Conservation (phyloP, 495 filamentous ascomycete genomes). For the Bombardia bombarda region DNA sequence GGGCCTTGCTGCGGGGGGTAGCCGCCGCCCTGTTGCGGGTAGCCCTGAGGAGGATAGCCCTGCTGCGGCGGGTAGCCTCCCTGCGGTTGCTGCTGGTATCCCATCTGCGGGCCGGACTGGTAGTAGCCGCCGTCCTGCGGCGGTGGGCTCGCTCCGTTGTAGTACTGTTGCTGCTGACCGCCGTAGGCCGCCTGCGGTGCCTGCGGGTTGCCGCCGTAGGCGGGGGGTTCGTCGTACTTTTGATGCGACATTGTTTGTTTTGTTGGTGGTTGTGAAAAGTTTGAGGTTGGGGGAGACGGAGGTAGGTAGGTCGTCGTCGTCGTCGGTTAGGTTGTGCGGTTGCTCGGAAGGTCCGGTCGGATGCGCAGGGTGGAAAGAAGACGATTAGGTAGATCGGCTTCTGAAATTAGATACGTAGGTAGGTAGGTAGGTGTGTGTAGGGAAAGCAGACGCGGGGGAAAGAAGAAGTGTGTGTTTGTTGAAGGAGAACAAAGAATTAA, state of each 20-base stretch:
- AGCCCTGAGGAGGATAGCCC: conserved; percentile 4
- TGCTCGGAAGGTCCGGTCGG: too few species aligned
- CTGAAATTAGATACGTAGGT: too few species aligned
- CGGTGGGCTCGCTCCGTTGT: neutral
- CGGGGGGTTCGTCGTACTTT: conserved; percentile 36
- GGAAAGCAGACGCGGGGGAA: too few species aligned
- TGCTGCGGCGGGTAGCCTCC: conserved; percentile 13
- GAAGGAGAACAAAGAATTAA: too few species aligned
- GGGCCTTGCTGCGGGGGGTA: conserved; percentile 17
- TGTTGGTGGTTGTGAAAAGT: too few species aligned
- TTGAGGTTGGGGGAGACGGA: too few species aligned
- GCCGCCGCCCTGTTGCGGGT: conserved; percentile 13
- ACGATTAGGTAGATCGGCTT: too few species aligned
- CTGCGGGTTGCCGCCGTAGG: conserved; percentile 24
- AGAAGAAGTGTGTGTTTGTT: too few species aligned
- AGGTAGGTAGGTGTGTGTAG: too few species aligned
- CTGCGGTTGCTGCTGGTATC: conserved; percentile 29
- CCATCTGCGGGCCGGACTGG: conserved; percentile 32
- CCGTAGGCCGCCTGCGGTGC: conserved; percentile 12
- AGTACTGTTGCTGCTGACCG: neutral
- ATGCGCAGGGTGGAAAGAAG: too few species aligned
- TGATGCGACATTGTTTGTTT: conserved; percentile 32
- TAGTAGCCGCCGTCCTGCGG: conserved; percentile 20
- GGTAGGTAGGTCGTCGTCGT: too few species aligned
- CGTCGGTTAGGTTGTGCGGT: too few species aligned